Conservation (phyloP, 768 basidiomycete species). For the Boletus eberwhitei region DNA sequence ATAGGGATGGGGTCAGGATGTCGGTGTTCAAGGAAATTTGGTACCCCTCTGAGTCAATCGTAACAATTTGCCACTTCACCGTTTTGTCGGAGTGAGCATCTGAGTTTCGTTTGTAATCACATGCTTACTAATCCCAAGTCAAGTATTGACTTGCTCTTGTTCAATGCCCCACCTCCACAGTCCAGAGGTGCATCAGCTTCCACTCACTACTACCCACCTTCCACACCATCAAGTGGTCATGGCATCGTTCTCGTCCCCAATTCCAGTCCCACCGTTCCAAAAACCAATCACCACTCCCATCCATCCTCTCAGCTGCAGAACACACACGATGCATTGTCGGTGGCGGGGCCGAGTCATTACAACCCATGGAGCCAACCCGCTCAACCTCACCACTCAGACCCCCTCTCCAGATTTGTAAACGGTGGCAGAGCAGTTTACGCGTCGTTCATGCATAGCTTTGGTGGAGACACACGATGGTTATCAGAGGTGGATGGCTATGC, state of each 20-base stretch:
- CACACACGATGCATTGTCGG: slow-evolving; percentile 42
- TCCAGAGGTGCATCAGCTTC: slow-evolving; percentile 72
- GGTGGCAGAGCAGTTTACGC: slow-evolving; percentile 44
- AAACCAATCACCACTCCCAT: slow-evolving; percentile 38
- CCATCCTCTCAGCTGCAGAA: slow-evolving; percentile 37
- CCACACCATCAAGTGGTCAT: slow-evolving; percentile 40
- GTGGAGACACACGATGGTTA: slow-evolving; percentile 35
- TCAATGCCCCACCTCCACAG: slow-evolving; percentile 50
- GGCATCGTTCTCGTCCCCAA: slow-evolving; percentile 70
- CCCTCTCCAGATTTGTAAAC: slow-evolving; percentile 54
- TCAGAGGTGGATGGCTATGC: slow-evolving; percentile 37
- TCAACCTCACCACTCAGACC: slow-evolving; percentile 41
- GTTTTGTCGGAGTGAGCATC: too few relatives aligned
- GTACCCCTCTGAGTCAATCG: too few relatives aligned
- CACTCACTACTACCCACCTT: slow-evolving; percentile 56
- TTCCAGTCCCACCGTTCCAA: slow-evolving; percentile 60
- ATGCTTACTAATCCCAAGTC: too few relatives aligned
- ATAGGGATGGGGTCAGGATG: too few relatives aligned
- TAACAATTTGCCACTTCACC: too few relatives aligned
- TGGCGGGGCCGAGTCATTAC: slow-evolving; percentile 36
- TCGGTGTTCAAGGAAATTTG: too few relatives aligned
- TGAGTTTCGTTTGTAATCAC: too few relatives aligned
- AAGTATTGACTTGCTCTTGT: too few relatives aligned
- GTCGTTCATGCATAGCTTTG: slow-evolving; percentile 46
- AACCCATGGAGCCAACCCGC: slow-evolving; percentile 37